phyloP scores from a whole-genome alignment of 2,329 filamentous ascomycete species.

The Neocatenulostroma microsporum region DNA sequence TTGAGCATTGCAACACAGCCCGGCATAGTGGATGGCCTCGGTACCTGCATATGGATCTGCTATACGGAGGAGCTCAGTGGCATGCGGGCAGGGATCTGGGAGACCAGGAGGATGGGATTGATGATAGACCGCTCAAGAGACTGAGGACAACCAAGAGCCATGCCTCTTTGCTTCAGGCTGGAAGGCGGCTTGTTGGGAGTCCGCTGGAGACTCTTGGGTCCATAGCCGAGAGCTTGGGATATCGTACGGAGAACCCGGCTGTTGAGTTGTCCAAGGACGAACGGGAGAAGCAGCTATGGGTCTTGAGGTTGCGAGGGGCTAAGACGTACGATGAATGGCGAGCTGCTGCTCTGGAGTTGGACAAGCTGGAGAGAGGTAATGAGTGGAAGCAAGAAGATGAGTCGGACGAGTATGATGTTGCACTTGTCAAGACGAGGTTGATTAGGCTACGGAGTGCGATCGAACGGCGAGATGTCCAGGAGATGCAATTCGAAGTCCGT shows the following conservation, averaged over 20 bases:
- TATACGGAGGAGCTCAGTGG: constrained; percentile 8
- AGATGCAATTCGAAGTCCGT: constrained; percentile 73
- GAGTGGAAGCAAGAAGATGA: constrained; percentile 66
- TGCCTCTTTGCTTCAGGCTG: constrained; percentile 11
- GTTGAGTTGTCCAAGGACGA: neutral
- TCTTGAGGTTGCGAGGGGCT: neutral
- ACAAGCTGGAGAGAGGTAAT: constrained; percentile 71
- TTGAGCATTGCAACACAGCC: too few relatives aligned
- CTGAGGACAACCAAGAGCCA: constrained; percentile 10
- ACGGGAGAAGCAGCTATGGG: neutral
- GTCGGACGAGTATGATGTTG: constrained; percentile 63
- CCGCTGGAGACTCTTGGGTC: constrained; percentile 12
- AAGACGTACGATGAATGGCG: constrained; percentile 56
- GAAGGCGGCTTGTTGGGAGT: constrained; percentile 10
- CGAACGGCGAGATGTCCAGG: constrained; percentile 59
- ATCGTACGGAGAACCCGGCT: constrained; percentile 1
- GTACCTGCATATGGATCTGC: constrained; percentile 10
- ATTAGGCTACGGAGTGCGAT: constrained; percentile 67
- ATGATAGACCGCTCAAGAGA: constrained; percentile 9
- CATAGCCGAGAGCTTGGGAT: constrained; percentile 10
- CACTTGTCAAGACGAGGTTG: constrained; percentile 61
- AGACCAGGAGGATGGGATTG: constrained; percentile 5
- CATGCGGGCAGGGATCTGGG: constrained; percentile 3
- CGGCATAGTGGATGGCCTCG: neutral
- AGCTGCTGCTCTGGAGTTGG: constrained; percentile 65